A percentile compares a stretch with the other conserved stretches of the same genome.
phyloP scores from a whole-genome alignment of 495 filamentous ascomycete species.

The Talaromyces ruber region DNA sequence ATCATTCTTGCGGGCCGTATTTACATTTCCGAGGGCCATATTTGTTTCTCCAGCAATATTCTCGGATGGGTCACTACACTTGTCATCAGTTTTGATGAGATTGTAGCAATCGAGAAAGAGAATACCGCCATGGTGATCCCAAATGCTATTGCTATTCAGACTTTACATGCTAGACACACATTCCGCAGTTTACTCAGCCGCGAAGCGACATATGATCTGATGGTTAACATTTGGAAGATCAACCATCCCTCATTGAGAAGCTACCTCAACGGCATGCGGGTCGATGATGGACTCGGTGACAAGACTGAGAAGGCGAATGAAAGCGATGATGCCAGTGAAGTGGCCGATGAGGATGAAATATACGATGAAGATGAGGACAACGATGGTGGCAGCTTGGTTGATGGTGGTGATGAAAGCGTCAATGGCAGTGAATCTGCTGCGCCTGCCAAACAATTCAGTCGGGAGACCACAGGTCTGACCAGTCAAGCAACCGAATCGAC shows the following conservation, averaged over 20 bases:
- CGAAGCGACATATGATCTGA: conserved; percentile 92
- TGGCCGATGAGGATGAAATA: conserved; percentile 55
- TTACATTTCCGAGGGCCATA: conserved; percentile 93
- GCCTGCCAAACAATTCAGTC: conserved; percentile 44
- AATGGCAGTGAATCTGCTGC: conserved; percentile 50
- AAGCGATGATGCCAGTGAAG: conserved; percentile 45
- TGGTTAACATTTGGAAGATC: conserved; percentile 97
- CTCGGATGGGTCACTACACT: conserved; percentile 95
- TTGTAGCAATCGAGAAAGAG: conserved; percentile 94
- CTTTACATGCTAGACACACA: conserved; percentile 85
- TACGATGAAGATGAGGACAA: conserved; percentile 76
- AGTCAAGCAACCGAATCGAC: conserved; percentile 16
- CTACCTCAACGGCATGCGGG: conserved; percentile 74
- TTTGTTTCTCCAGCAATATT: conserved; percentile 99
- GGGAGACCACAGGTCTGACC: conserved; percentile 60
- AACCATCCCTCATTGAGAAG: conserved; percentile 85
- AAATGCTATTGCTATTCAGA: conserved; percentile 95
- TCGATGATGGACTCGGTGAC: conserved; percentile 73
- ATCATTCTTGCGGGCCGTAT: conserved; percentile 91
- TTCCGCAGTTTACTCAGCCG: conserved; percentile 92
- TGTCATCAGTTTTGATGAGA: conserved; percentile 96
- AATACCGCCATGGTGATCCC: conserved; percentile 93
- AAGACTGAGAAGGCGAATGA: conserved; percentile 81
- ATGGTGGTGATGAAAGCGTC: conserved; percentile 50
- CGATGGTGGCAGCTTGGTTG: conserved; percentile 50